Evolutionary conservation across 441 rosid species (phyloP).

Genomic region (Macaranga tanarius): DNA sequence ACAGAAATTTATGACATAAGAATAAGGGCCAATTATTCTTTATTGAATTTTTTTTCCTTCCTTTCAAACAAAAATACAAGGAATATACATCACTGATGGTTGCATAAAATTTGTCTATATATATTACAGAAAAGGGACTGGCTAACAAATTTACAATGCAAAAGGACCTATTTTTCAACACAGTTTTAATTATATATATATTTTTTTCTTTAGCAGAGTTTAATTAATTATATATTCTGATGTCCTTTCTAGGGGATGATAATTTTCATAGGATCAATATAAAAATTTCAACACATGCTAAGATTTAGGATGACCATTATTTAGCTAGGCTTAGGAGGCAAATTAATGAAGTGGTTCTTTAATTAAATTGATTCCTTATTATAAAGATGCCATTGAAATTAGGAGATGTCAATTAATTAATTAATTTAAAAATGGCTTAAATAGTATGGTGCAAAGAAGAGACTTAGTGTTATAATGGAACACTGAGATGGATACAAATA

Average conservation of each 20-base stretch:
- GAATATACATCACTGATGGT: neutral
- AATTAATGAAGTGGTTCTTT: neutral
- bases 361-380: neutral
- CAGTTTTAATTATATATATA: too few species aligned
- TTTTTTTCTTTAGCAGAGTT: too few species aligned
- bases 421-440: neutral
- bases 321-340: neutral
- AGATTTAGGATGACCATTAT: neutral
- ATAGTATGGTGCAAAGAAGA: neutral
- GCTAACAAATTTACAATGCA: neutral
- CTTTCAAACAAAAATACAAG: too few species aligned
- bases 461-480: slow-evolving; percentile 1
- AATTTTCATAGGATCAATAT: neutral
- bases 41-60: too few species aligned
- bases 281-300: neutral
- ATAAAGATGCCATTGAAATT: slow-evolving; percentile 4
- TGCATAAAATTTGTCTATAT: neutral
- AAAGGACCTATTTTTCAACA: neutral
- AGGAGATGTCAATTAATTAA: neutral
- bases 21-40: too few species aligned
- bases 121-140: neutral
- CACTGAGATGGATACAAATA: slow-evolving; percentile 10
- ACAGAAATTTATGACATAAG: too few species aligned
- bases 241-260: neutral
- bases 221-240: too few species aligned